Conservation (phyloP, 176 grass and related monocot genomes). For the Aegilops speltoides region DNA sequence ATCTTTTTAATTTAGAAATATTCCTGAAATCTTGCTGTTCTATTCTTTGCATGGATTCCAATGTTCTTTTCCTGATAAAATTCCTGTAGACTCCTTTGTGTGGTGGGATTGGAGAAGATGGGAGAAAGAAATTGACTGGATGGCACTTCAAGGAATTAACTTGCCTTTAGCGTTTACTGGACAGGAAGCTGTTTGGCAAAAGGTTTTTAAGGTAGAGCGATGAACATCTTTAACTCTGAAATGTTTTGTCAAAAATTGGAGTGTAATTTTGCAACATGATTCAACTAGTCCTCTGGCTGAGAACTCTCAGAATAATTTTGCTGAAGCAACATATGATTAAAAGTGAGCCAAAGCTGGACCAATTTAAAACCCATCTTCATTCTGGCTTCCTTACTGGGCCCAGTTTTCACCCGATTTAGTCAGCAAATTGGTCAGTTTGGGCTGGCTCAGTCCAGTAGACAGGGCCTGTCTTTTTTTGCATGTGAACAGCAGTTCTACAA, state of each 20-base stretch:
- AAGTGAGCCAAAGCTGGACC: neutral
- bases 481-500: neutral
- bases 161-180: conserved; percentile 96
- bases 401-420: neutral
- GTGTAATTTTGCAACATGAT: conserved; percentile 6
- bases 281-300: neutral
- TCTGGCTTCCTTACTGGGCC: neutral
- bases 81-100: conserved; percentile 78
- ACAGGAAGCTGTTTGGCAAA: conserved; percentile 89
- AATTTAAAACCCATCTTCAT: neutral
- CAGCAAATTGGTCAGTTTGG: neutral
- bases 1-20: conserved; percentile 6
- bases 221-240: conserved; percentile 7
- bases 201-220: conserved; percentile 79
- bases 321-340: neutral
- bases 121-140: conserved; percentile 99
- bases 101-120: conserved; percentile 97
- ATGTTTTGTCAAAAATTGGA: conserved; percentile 3
- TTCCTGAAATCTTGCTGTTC: neutral
- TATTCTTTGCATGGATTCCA: conserved; percentile 24
- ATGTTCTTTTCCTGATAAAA: conserved; percentile 29
- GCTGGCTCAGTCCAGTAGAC: neutral
- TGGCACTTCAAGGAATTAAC: conserved; percentile 98
- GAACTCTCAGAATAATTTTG: neutral
- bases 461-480: neutral